Base-by-base conservation (phyloP, 495 filamentous ascomycete genomes). In the Talaromyces liani region DNA sequence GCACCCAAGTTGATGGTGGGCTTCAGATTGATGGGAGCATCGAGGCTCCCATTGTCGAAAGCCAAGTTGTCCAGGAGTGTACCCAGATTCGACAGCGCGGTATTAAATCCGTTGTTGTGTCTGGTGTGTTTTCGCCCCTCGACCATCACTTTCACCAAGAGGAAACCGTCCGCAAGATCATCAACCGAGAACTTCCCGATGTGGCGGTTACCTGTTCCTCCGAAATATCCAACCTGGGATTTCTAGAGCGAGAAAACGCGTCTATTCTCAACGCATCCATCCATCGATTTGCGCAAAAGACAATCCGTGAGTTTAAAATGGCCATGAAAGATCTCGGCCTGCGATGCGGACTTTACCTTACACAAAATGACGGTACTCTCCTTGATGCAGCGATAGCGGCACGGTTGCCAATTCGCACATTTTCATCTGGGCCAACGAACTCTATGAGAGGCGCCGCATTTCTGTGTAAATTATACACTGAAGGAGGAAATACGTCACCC, bases 81-180 rank as follows among this genome's bases (percentile, higher is more conserved):
- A 22, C 31, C 8, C 41, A 66, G n/a, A 34, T 71, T 14, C 41
- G 61, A 5, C 49, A 54, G 1, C 56, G 62, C 5, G 63, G 66
- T 20, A 36, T 86, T 66, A 73, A 63, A 6, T 77, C 71, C 22
- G 67, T 87, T n/a, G 84, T 86, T 0, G 69, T 87, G 16, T 81
- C 79, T 25, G 85, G 84, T 4, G 75, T 86, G 61, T 87, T 85
- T 67, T 79, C 79, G 8, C 85, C 84, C 0, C 82, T 87, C 41
- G 82, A 86, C 65, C 29, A 65, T 39, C 1, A 25, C 0, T 31
- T 31, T 31, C 29, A 31, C 29, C 69, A 71, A 18, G 67, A 71
- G 36, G 39, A 39, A 6, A 39, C 29, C 4, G 69, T 64, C 3
- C 55, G 63, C 25, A 16, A 56, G 31, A 16, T 62, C 16, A 36